A percentile compares a stretch with the other conserved stretches of the same genome.
Evolutionary conservation across 225 moss, liverwort and hornwort genomes (phyloP).

Genomic region (Rhytidiadelphus loreus): DNA sequence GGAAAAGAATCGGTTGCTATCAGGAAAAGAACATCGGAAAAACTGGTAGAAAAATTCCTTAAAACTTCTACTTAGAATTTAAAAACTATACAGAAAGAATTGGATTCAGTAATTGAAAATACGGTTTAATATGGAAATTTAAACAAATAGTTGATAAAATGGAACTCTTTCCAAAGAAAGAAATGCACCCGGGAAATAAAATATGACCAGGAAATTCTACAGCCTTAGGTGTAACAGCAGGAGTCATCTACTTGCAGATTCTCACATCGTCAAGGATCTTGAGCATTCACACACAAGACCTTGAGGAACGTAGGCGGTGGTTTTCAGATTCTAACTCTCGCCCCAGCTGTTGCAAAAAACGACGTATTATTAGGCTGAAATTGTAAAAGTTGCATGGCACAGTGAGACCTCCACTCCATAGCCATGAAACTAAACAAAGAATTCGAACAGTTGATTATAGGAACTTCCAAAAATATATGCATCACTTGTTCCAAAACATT

Average conservation of each 20-base stretch:
- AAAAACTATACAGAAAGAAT: not conserved
- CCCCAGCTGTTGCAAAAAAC: not conserved
- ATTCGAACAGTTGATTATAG: not conserved
- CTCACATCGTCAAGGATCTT: not conserved
- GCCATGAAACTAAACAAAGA: not conserved
- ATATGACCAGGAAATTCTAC: not conserved
- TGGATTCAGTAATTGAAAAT: not conserved
- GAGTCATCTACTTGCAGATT: not conserved
- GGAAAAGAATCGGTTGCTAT: not conserved
- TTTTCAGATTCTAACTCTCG: not conserved
- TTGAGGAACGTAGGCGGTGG: no score
- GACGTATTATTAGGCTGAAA: not conserved
- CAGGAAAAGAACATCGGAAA: not conserved
- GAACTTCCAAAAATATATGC: not conserved
- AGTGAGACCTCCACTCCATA: not conserved
- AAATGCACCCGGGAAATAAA: not conserved
- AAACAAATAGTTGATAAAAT: not conserved
- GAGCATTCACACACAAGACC: not conserved
- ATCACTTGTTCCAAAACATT: not conserved
- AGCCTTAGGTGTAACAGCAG: not conserved
- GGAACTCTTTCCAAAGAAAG: not conserved
- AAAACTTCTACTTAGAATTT: no score
- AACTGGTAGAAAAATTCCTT: not conserved
- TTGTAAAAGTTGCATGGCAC: not conserved
- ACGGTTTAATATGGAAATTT: not conserved